Evolutionary conservation across 495 filamentous ascomycete species (phyloP).

Genomic region (Cairneyella variabilis): DNA sequence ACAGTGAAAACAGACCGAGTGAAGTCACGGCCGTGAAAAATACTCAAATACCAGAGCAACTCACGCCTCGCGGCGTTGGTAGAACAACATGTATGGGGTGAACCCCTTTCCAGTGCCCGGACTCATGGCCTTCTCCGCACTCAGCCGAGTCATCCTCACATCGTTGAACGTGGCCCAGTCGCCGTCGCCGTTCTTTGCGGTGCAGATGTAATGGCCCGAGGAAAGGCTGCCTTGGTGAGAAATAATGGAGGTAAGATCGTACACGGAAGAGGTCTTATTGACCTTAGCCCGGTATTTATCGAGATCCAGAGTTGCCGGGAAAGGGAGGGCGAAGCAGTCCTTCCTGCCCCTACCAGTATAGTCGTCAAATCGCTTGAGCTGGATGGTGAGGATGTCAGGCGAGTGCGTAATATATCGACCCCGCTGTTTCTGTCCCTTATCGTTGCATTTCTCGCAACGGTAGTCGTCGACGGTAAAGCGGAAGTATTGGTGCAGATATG

Average conservation of each 20-base stretch:
- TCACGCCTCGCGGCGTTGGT: no score
- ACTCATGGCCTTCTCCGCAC: background rate
- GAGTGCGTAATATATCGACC: conserved; percentile 5
- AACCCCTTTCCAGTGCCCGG: conserved; percentile 1
- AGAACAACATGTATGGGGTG: conserved; percentile 22
- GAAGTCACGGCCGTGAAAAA: no score
- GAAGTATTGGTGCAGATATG: conserved; percentile 16
- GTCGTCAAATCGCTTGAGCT: conserved; percentile 20
- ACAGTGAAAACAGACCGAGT: no score
- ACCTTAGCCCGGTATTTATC: conserved; percentile 1
- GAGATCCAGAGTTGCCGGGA: conserved; percentile 11
- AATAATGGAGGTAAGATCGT: conserved; percentile 17
- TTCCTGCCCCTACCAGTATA: background rate
- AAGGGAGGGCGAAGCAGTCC: conserved; percentile 1
- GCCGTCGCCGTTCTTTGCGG: conserved; percentile 8
- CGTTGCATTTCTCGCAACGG: conserved; percentile 14
- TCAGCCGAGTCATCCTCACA: background rate
- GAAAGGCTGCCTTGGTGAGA: conserved; percentile 5
- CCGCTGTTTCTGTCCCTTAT: conserved; percentile 3
- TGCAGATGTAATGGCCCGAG: conserved; percentile 20
- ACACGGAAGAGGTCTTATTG: conserved; percentile 2
- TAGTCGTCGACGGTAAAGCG: conserved; percentile 13
- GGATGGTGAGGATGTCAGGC: conserved; percentile 15
- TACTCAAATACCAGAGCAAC: no score
- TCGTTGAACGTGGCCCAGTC: conserved; percentile 23